Base-by-base conservation (phyloP, 306 rosid species). In the Cicer pinnatifidum region DNA sequence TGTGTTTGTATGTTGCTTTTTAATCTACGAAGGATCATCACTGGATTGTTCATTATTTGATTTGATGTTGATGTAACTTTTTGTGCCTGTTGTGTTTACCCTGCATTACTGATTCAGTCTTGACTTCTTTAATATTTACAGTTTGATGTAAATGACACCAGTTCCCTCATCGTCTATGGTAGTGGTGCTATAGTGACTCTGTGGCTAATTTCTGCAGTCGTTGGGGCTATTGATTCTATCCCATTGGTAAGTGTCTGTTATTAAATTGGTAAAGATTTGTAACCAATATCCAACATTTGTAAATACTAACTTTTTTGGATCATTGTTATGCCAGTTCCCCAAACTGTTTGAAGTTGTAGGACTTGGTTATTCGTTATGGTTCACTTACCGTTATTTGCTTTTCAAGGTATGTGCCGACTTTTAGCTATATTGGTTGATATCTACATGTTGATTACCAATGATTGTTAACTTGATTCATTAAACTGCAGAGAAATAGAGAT, bases 311-410 rank as follows among this genome's bases (percentile, higher is more conserved):
- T 39, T 23, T 38, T 28, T 11, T 51, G 59, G 64, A 64, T 76
- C 62, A 33, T 72, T 77, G 6, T 20, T 57, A 15, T 63, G 44
- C 50, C 39, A 91, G 99, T 75, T 94, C 63, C 99, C 97, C 68
- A 94, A 94, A 86, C 69, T 94, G 78, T 70, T 94, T 86, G 99
- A 91, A 82, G 77, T 91, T 20, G 88, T 94, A 5, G 99, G 97
- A 53, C 96, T 94, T 63, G 92, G 82, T 50, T 91, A 89, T 71
- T 82, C 92, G 5, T 12, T 87, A 38, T 94, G 99, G 99, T 94
- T 94, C 81, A 82, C 81, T 11, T 81, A 79, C 70, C 97, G 99
- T 33, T 94, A 87, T 80, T 84, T 94, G 67, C 71, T 94, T 53
- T 94, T 91, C 83, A 91, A 94, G 97, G 97, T 94, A 82, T n/a